These are phyloP conservation scores for Spinacia oleracea DNA, from an alignment of 179 eudicot genomes.

Conservation along the genomic window DNA sequence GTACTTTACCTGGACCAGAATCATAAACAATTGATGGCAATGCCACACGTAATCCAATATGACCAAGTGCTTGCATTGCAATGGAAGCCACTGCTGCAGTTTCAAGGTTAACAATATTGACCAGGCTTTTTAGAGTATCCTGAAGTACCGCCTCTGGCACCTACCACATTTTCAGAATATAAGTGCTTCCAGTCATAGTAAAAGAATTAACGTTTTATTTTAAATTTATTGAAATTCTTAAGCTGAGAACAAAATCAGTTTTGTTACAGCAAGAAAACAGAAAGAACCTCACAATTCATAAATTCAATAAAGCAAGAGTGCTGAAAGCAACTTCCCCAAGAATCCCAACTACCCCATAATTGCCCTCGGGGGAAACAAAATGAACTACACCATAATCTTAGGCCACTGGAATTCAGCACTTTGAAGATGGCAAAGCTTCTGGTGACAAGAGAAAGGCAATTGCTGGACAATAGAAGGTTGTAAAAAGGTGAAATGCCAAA, in stretches of 20 bases:
- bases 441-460: not conserved
- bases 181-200: constrained; percentile 5
- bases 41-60: constrained; percentile 69
- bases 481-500: not conserved
- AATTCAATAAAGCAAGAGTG: not conserved
- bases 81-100: constrained; percentile 79
- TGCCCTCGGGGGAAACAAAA: too few relatives aligned
- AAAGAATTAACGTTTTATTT: constrained; percentile 8
- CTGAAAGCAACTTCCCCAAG: not conserved
- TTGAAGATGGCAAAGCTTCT: not conserved
- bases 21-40: constrained; percentile 56
- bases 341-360: not conserved
- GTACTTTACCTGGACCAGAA: constrained; percentile 55
- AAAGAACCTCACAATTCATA: not conserved
- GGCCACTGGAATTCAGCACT: not conserved
- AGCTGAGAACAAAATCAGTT: not conserved
- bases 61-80: constrained; percentile 91
- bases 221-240: not conserved
- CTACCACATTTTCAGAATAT: constrained; percentile 35
- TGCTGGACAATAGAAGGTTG: not conserved
- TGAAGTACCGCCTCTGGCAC: constrained; percentile 59
- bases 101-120: constrained; percentile 66
- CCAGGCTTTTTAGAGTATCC: constrained; percentile 57
- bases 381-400: too few relatives aligned
- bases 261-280: not conserved